Conservation (phyloP, 2,329 filamentous ascomycete genomes). For the Colletotrichum sp. region DNA sequence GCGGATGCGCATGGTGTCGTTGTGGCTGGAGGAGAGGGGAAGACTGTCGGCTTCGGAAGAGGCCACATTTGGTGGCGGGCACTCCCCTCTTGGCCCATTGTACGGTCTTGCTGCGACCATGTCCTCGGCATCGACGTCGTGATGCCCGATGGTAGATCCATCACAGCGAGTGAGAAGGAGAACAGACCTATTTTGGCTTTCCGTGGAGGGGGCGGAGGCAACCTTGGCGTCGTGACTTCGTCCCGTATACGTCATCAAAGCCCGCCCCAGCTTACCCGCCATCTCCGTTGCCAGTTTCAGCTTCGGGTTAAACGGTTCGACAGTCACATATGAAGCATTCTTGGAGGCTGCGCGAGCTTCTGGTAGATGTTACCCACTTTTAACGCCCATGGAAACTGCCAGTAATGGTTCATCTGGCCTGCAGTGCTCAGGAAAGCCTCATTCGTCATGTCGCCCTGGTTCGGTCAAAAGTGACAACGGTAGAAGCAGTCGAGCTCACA, state of each 20-base stretch:
- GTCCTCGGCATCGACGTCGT: slow-evolving; percentile 51
- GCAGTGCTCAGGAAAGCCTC: not conserved
- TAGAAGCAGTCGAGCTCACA: not conserved
- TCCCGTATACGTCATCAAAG: slow-evolving; percentile 50
- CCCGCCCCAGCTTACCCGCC: slow-evolving; percentile 43
- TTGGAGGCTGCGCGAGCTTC: not conserved
- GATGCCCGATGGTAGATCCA: slow-evolving; percentile 44
- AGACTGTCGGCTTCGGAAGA: slow-evolving; percentile 60
- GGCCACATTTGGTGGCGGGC: slow-evolving; percentile 65
- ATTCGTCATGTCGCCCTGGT: not conserved
- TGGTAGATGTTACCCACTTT: not conserved
- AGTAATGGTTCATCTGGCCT: not conserved
- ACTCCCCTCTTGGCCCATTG: slow-evolving; percentile 53
- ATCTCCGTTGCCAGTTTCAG: slow-evolving; percentile 48
- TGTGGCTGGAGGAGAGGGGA: slow-evolving; percentile 59
- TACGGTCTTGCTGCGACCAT: slow-evolving; percentile 64
- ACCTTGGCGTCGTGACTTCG: slow-evolving; percentile 60
- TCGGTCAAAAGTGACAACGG: not conserved
- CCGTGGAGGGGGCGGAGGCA: slow-evolving; percentile 56
- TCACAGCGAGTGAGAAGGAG: slow-evolving; percentile 40
- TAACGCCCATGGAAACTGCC: not conserved
- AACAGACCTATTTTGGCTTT: slow-evolving; percentile 56
- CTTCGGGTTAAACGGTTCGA: slow-evolving; percentile 29
- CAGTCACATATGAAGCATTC: not conserved
- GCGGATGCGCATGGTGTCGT: slow-evolving; percentile 49